A percentile compares a stretch with the other conserved stretches of the same genome.
phyloP scores from a whole-genome alignment of 441 rosid genomes.

The Populus hybrid region DNA sequence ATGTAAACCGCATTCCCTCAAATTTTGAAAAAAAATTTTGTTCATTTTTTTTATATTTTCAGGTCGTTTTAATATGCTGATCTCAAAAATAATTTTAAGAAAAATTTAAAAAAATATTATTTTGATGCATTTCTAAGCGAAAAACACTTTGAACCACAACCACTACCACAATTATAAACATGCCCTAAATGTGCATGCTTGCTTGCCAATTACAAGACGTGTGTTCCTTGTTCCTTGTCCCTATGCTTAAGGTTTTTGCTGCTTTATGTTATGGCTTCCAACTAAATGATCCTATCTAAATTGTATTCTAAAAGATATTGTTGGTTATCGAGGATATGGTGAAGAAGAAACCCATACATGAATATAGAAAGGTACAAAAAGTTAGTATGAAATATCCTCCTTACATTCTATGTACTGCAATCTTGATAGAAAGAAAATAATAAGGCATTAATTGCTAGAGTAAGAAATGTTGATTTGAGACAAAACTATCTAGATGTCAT shows the following conservation, averaged over 20 bases:
- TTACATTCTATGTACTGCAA: conserved; percentile 69
- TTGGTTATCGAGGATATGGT: conserved; percentile 45
- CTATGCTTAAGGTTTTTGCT: conserved; percentile 20
- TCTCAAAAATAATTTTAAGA: too few relatives aligned
- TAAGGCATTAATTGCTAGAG: conserved; percentile 73
- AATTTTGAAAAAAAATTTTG: too few relatives aligned
- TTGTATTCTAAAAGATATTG: conserved; percentile 26
- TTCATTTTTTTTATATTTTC: too few relatives aligned
- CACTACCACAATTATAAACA: too few relatives aligned
- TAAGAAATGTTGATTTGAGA: conserved; percentile 61
- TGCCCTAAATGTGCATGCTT: not conserved
- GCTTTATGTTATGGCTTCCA: conserved; percentile 14
- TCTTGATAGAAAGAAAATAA: conserved; percentile 77
- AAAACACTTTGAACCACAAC: too few relatives aligned
- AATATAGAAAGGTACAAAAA: conserved; percentile 88
- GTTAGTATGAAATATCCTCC: conserved; percentile 82
- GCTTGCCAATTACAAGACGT: conserved; percentile 12
- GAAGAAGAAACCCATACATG: conserved; percentile 78
- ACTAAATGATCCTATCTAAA: conserved; percentile 16
- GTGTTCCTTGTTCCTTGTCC: conserved; percentile 27
- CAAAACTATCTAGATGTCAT: conserved; percentile 82
- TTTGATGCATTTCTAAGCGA: too few relatives aligned
- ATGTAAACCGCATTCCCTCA: too few relatives aligned
- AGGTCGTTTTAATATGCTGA: too few relatives aligned
- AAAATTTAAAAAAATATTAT: too few relatives aligned